Percentiles rank a stretch among this genome's conserved stretches.
These are phyloP conservation scores for Citrus hindsii DNA, from an alignment of 345 rosid genomes.

Conservation along the genomic window DNA sequence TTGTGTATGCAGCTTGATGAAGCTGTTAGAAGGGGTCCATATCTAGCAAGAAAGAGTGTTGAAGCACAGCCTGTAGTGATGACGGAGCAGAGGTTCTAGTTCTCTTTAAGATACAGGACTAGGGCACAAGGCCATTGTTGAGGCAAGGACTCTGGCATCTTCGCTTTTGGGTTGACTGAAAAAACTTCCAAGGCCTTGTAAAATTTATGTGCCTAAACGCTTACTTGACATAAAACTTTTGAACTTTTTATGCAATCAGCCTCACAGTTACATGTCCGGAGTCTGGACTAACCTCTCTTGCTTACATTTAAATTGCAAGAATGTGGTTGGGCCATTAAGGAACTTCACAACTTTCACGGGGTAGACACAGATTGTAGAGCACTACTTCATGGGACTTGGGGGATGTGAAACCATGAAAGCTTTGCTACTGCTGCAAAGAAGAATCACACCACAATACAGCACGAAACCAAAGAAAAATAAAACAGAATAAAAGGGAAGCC, in stretches of 20 bases:
- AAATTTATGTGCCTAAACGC: background rate
- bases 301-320: background rate
- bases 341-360: background rate
- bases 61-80: conserved; percentile 67
- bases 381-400: background rate
- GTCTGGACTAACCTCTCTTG: background rate
- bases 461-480: background rate
- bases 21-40: conserved; percentile 82
- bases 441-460: background rate
- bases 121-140: background rate
- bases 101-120: background rate
- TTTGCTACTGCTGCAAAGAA: no score
- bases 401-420: background rate
- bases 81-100: conserved; percentile 77
- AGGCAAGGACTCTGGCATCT: background rate
- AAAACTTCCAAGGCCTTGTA: background rate
- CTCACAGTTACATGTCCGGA: background rate
- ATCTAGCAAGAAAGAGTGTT: conserved; percentile 39
- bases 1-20: conserved; percentile 63
- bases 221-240: background rate
- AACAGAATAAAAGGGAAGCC: background rate
- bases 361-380: no score
- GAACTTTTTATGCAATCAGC: background rate
- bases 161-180: background rate
- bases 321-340: background rate